Evolutionary conservation across 768 basidiomycete species (phyloP), one percentile per base, ranked within the genome.

Genomic region (Termitomyces sp.): DNA sequence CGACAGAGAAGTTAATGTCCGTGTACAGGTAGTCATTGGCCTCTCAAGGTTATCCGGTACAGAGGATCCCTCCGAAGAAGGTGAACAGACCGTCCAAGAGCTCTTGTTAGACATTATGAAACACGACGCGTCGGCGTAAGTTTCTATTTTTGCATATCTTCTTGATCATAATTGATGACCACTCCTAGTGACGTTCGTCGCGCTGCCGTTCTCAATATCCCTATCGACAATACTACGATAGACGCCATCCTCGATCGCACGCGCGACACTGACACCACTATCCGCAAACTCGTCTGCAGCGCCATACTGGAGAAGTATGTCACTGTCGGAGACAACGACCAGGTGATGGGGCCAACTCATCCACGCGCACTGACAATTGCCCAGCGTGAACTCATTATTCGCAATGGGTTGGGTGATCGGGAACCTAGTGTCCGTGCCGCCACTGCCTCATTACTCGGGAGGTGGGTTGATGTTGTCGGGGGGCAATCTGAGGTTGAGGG

Each of bases 361-460:
- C 87, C 87, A 0, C 74, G 79, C 2, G 75, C 75, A 3, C 73
- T 98, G 38, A 80, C 78, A 2, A 83, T 90, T 26, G 71, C 78
- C 0, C 90, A 95, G 62, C 76, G 94, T 11, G 89, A 93, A 62
- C 72, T 81, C 22, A 80, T 96, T 45, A 82, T 96, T 2, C 79
- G 81, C 19, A 84, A 89, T 63, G 96, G 96, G 2, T 75, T 98
- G 2, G 86, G 90, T 0, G 96, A 98, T 69, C 81, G 96, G 26
- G 93, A 97, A 56, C 73, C 78, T 0, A 66, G 71, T 1, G 93
- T 98, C 2, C 77, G 85, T 30, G 71, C 77, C 17, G 91, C 90
- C 0, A 87, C 93, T 0, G 84, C 79, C 2, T 78, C 78, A 1
- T 78, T 97, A 45, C 69, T 98, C 15, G 82, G 77, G 0, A 75